Evolutionary conservation across 1,139 yeast species (phyloP), one percentile per base, ranked within the genome.

Genomic region (Diutina siamensis): DNA sequence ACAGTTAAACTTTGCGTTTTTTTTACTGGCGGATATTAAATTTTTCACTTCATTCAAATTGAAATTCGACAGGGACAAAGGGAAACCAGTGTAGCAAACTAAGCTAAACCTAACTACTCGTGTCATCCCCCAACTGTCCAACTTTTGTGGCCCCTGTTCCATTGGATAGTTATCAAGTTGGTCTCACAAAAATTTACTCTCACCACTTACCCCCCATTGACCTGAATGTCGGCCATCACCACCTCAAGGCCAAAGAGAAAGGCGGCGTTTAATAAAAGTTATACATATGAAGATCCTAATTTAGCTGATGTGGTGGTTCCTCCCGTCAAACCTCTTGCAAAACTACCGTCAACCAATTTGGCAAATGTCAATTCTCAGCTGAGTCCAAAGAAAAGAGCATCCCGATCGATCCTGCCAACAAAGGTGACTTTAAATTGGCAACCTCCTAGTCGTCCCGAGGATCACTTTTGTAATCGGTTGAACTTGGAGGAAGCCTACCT

Each of bases 181-280:
- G 7, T 25, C 28, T 25, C 28, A 25, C 28, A 25, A 25, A 25
- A 25, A 25, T 25, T 25, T 25, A 25, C 28, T 10, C 7, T 7
- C 17, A 34, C 19, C 19, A 18, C n/a, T 35, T 20, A 12, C 40
- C 13, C 21, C 28, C n/a, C n/a, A n/a, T n/a, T n/a, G n/a, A n/a
- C n/a, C n/a, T n/a, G n/a, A n/a, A 35, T 35, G 40, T 18, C 38
- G 45, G 25, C 27, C 12, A 49, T 49, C 51, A 46, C 52, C 12
- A 47, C 38, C 35, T 25, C 57, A 15, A 57, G 76, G 49, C 76
- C 76, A 28, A 67, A 63, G 52, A 58, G 76, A 45, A 69, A 68
- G 55, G 75, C 76, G 21, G 61, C 76, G 21, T 62, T 60, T 44
- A 69, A 68, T 54, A 70, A 67, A 56, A 61, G 70, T 10, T 71